phyloP scores from a whole-genome alignment of 1,284 basidiomycete species.

The Microbotryum intermedium region DNA sequence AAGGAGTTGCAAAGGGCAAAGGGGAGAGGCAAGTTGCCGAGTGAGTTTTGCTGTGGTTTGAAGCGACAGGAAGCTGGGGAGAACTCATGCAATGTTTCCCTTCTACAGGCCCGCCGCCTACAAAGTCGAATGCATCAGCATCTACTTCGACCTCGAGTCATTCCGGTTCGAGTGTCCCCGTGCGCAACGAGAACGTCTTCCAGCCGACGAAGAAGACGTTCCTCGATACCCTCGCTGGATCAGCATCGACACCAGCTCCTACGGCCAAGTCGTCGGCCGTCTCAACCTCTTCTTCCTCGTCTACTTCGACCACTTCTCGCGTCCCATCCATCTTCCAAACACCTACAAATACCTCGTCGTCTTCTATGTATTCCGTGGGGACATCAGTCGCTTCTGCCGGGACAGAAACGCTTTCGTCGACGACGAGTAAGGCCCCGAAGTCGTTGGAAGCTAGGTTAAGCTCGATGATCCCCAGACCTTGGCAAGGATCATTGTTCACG shows the following conservation, averaged over 20 bases:
- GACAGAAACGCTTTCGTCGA: background rate
- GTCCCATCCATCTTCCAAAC: constrained; percentile 31
- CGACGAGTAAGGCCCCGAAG: constrained; percentile 7
- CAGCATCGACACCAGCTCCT: background rate
- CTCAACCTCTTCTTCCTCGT: constrained; percentile 9
- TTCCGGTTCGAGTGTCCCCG: background rate
- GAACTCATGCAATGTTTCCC: no score
- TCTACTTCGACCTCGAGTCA: background rate
- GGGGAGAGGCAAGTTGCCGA: constrained; percentile 12
- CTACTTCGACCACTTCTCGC: constrained; percentile 10
- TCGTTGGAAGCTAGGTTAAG: constrained; percentile 9
- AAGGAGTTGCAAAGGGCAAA: constrained; percentile 51
- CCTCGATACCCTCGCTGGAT: constrained; percentile 14
- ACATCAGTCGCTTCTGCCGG: background rate
- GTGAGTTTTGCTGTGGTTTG: background rate
- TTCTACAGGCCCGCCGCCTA: background rate
- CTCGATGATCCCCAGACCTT: constrained; percentile 8
- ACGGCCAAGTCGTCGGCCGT: constrained; percentile 7
- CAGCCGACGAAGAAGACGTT: constrained; percentile 15
- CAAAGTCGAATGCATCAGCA: background rate
- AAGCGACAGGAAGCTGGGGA: no score
- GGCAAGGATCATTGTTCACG: constrained; percentile 10
- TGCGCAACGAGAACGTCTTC: constrained; percentile 28
- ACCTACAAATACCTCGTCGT: background rate
- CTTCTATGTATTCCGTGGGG: no score